Evolutionary conservation across 345 rosid genomes (phyloP), one percentile per base, ranked within the genome.

Genomic region (Anastatica hierochuntica): DNA sequence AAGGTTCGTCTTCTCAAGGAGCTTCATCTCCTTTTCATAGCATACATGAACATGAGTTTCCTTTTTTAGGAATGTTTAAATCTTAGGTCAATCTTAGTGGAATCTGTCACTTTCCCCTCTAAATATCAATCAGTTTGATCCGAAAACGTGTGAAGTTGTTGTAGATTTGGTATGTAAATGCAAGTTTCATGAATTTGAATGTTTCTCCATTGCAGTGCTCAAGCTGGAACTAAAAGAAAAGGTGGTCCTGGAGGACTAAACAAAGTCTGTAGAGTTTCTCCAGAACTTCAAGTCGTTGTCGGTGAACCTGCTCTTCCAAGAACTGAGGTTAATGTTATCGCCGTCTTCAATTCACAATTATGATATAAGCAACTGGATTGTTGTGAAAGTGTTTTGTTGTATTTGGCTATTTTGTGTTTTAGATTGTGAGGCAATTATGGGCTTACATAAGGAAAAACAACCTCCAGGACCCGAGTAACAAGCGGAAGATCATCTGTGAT

Each of bases 381-480:
- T 49, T 58, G 6, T 36, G 0, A 1, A 17, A 4, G n/a, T 44
- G 43, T 20, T 67, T 14, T 5, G 44, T 24, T 37, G n/a, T 41
- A 64, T 46, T 31, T 50, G 43, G n/a, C n/a, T n/a, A n/a, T n/a
- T n/a, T n/a, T n/a, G n/a, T n/a, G 17, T 39, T 40, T 33, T 63
- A 90, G 98, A 87, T 90, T 68, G 98, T 90, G 77, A 90, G 79
- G 79, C 98, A 90, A 56, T 69, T 90, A 53, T 90, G 98, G 98
- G 89, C 85, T 19, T 90, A 90, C 62, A 90, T 90, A 69, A 82
- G 98, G 79, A 90, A 90, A 67, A 79, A 87, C 74, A 90, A 79
- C 70, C 98, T 90, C 61, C 98, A 90, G 76, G 98, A 90, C 56
- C 98, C 98, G 20, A 87, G 92, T 66, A 90, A 90, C 80, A 90